These are phyloP conservation scores for Nicotiana otophora DNA, from an alignment of 257 asterid genomes.

Conservation along the genomic window DNA sequence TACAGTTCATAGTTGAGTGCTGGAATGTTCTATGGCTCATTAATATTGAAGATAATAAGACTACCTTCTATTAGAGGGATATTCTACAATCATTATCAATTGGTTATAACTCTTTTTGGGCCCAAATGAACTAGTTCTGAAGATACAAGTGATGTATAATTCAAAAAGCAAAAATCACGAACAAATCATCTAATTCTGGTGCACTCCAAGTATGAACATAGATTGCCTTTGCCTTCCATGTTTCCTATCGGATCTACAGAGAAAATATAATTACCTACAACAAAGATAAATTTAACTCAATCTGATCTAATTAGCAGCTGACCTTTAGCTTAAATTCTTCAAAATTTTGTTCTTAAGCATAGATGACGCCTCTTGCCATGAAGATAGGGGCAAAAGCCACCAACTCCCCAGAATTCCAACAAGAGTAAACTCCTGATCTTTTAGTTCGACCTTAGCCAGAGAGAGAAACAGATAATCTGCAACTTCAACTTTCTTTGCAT, in stretches of 20 bases:
- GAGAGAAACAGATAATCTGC: constrained; percentile 25
- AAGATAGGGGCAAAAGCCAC: constrained; percentile 35
- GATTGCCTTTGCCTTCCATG: not conserved
- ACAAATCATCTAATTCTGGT: not conserved
- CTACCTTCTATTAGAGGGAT: too few species aligned
- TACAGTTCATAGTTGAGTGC: too few species aligned
- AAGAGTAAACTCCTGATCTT: constrained; percentile 20
- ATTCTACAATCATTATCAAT: not conserved
- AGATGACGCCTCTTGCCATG: constrained; percentile 21
- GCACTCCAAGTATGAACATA: not conserved
- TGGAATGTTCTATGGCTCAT: too few species aligned
- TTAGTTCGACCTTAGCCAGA: constrained; percentile 25
- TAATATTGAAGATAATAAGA: too few species aligned
- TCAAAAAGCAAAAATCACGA: not conserved
- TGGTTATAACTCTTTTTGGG: not conserved
- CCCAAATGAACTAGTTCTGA: not conserved
- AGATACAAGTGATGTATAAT: not conserved
- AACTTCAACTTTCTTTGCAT: constrained; percentile 23
- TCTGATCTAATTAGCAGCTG: constrained; percentile 6
- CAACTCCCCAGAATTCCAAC: constrained; percentile 38
- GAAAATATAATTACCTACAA: not conserved
- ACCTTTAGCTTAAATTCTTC: constrained; percentile 8
- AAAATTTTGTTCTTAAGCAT: constrained; percentile 17
- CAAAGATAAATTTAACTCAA: not conserved
- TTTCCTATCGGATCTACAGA: too few species aligned